Percentiles rank a stretch among this genome's conserved stretches.
Conservation (phyloP, 306 rosid species). For the Fragaria vesca region DNA sequence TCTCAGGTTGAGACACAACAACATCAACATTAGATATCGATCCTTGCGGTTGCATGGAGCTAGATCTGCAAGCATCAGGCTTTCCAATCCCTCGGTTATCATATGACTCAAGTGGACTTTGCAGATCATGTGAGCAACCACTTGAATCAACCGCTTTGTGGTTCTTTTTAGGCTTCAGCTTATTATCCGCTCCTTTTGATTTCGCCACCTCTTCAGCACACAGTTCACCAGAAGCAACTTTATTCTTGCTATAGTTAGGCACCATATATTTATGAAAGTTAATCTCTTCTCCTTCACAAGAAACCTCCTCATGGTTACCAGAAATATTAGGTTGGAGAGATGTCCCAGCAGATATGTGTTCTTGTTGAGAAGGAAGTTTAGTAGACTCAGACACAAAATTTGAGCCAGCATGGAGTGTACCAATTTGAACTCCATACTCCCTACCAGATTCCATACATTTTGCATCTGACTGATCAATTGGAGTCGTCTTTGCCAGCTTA, state of each 20-base stretch:
- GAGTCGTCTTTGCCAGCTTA: slow-evolving; percentile 21
- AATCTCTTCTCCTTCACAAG: slow-evolving; percentile 2
- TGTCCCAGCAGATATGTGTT: slow-evolving; percentile 8
- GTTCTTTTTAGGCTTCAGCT: slow-evolving; percentile 20
- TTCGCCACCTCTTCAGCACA: slow-evolving; percentile 22
- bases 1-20: slow-evolving; percentile 28
- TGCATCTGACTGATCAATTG: slow-evolving; percentile 23
- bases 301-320: slow-evolving; percentile 10
- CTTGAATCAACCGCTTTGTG: slow-evolving; percentile 8
- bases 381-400: slow-evolving; percentile 20
- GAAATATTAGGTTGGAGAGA: slow-evolving; percentile 21
- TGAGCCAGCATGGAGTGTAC: slow-evolving; percentile 20
- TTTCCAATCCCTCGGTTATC: slow-evolving; percentile 20
- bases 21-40: slow-evolving; percentile 28
- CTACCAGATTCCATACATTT: slow-evolving; percentile 5
- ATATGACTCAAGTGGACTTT: slow-evolving; percentile 16
- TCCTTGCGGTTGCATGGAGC: slow-evolving; percentile 13
- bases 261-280: slow-evolving; percentile 19
- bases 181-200: slow-evolving; percentile 8
- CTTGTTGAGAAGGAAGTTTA: slow-evolving; percentile 13
- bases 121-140: slow-evolving; percentile 14
- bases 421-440: slow-evolving; percentile 20
- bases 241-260: slow-evolving; percentile 22
- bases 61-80: slow-evolving; percentile 22
- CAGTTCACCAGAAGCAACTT: slow-evolving; percentile 25